A percentile compares a stretch with the other conserved stretches of the same genome.
These are phyloP conservation scores for Coleophoma cylindrospora DNA, from an alignment of 2,329 filamentous ascomycete genomes.

Conservation along the genomic window DNA sequence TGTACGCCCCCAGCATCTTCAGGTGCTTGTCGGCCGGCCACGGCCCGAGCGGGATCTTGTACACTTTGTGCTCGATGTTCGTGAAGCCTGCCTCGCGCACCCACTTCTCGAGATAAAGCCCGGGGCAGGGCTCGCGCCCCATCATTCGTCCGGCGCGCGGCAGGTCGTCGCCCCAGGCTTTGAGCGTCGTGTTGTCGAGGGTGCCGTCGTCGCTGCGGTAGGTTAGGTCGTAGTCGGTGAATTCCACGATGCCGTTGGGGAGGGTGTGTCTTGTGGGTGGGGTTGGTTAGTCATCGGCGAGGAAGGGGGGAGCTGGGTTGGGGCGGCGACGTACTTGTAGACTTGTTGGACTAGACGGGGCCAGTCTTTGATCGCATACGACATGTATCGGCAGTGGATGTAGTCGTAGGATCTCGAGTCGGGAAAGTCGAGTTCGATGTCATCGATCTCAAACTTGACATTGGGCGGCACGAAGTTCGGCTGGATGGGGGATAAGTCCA, in stretches of 20 bases:
- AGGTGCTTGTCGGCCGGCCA: conserved; percentile 2
- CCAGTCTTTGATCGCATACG: not conserved
- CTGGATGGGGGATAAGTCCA: no score
- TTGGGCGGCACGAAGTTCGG: conserved; percentile 53
- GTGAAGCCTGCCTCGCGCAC: not conserved
- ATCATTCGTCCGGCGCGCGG: not conserved
- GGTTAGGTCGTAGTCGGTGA: not conserved
- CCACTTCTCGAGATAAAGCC: not conserved
- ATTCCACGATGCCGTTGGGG: not conserved
- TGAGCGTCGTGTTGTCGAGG: not conserved
- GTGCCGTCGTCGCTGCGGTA: not conserved
- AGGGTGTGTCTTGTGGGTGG: not conserved
- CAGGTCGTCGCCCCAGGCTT: not conserved
- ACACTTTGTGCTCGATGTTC: not conserved
- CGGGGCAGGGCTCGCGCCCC: not conserved
- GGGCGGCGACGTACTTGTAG: not conserved
- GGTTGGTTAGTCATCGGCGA: not conserved
- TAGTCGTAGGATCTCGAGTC: conserved; percentile 48
- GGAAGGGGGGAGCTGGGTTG: not conserved
- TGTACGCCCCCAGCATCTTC: not conserved
- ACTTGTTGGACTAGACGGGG: not conserved
- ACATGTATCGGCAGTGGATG: conserved; percentile 41
- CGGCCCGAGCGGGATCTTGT: not conserved
- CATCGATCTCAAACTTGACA: conserved; percentile 58
- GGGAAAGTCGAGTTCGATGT: conserved; percentile 21